Conservation (phyloP, 345 rosid genomes). For the Mallotus nudiflorus region DNA sequence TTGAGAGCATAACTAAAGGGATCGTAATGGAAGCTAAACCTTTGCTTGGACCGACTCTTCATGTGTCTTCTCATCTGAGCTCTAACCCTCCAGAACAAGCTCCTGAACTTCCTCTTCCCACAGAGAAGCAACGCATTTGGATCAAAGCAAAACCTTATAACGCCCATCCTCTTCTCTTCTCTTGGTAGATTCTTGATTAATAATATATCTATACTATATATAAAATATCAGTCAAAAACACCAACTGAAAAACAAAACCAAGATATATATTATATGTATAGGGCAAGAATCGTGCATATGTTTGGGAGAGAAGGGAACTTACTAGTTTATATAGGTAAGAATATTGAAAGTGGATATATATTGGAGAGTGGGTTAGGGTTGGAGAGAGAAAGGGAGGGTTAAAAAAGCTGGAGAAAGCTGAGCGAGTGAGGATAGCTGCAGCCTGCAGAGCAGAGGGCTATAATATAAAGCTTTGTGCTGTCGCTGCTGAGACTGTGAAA, state of each 20-base stretch:
- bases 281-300: too few relatives aligned
- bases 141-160: slow-evolving; percentile 31
- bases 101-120: slow-evolving; percentile 57
- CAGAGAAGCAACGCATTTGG: slow-evolving; percentile 32
- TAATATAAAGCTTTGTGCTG: slow-evolving; percentile 1
- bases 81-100: slow-evolving; percentile 58
- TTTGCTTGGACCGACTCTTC: slow-evolving; percentile 42
- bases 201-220: too few relatives aligned
- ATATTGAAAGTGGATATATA: too few relatives aligned
- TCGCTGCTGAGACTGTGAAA: slow-evolving; percentile 4
- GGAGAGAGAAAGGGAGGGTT: neutral
- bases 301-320: neutral
- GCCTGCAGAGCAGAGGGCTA: too few relatives aligned
- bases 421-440: neutral
- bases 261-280: too few relatives aligned
- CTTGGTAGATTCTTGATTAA: too few relatives aligned
- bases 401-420: neutral
- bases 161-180: slow-evolving; percentile 30
- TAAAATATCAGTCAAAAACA: too few relatives aligned
- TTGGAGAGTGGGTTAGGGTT: neutral
- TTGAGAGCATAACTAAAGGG: slow-evolving; percentile 82
- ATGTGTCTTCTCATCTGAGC: slow-evolving; percentile 50
- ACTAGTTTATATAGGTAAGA: too few relatives aligned
- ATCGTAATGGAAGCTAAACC: slow-evolving; percentile 61
- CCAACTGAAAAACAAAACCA: too few relatives aligned